phyloP scores from a whole-genome alignment of 192 early-diverging fungal species.

The Backusella liffmaniae region DNA sequence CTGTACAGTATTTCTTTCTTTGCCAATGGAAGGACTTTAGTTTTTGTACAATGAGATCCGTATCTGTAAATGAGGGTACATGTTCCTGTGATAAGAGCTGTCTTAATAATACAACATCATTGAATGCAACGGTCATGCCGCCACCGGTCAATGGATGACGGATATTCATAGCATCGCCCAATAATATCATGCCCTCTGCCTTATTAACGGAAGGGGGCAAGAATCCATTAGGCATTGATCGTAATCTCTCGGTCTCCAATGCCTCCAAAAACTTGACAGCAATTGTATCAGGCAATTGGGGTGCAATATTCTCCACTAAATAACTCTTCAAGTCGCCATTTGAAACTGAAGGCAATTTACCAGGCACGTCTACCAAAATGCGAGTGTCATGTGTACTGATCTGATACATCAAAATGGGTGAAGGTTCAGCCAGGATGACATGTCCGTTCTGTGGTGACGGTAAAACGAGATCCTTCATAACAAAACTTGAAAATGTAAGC shows the following conservation, averaged over 20 bases:
- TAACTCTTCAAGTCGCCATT: slow-evolving; percentile 66
- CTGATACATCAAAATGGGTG: slow-evolving; percentile 91
- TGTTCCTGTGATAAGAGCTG: slow-evolving; percentile 53
- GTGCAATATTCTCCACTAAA: slow-evolving; percentile 59
- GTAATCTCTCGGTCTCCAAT: slow-evolving; percentile 67
- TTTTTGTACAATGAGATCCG: slow-evolving; percentile 44
- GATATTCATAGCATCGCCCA: slow-evolving; percentile 98
- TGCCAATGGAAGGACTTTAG: slow-evolving; percentile 75
- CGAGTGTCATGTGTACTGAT: slow-evolving; percentile 87
- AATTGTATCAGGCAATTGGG: slow-evolving; percentile 67
- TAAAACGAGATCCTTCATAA: slow-evolving; percentile 68
- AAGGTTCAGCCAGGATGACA: slow-evolving; percentile 83
- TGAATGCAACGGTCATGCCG: slow-evolving; percentile 96
- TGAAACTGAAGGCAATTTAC: slow-evolving; percentile 71
- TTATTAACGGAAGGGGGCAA: slow-evolving; percentile 82
- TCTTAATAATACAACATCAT: slow-evolving; percentile 80
- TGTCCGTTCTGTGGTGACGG: slow-evolving; percentile 89
- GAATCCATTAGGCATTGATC: slow-evolving; percentile 89
- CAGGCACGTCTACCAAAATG: slow-evolving; percentile 89
- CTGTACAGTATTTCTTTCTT: slow-evolving; percentile 66
- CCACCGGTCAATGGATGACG: slow-evolving; percentile 93
- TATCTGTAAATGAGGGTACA: slow-evolving; percentile 49
- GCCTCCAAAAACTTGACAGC: slow-evolving; percentile 61
- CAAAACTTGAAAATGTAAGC: slow-evolving; percentile 42
- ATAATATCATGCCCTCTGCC: slow-evolving; percentile 71